Base-by-base conservation (phyloP, 371 early-diverging fungal species). In the Funneliformis caledonium region DNA sequence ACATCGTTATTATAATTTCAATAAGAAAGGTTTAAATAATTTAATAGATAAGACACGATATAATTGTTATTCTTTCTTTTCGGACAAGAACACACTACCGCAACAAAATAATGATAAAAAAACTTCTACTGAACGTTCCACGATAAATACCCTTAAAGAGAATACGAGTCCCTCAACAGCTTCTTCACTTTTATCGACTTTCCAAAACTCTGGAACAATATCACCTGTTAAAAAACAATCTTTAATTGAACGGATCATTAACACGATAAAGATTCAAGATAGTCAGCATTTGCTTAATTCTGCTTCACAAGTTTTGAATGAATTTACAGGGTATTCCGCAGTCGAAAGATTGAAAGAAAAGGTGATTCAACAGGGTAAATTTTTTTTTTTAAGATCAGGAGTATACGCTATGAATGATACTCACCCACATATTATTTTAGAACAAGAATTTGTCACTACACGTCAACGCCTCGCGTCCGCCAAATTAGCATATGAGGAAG, bases 271-370 rank as follows among this genome's bases (percentile, higher is more conserved):
- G 61, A 81, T 86, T 1, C 84, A 86, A 62, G 88, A 88, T 81
- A 87, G 89, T 3, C 85, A 85, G 73, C 88, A 88, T 68, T 88
- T 88, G 0, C 42, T 92, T 8, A 78, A 83, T 33, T 83, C 83
- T 78, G 84, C 89, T 0, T 84, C 91, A 31, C 85, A 85, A 31
- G 87, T 87, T 16, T 85, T 96, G 60, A 97, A 97, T 83, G 88
- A 88, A 70, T 82, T 93, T 19, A 97, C 98, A 14, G 97, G 97
- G 11, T 97, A 96, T 82, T 88, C 90, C 76, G 87, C 90, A 42
- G 93, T 97, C 59, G 93, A 93, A 69, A 82, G 87, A 3, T 87
- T 95, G 10, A 97, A 97, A 83, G 61, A 84, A 62, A 87, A 88
- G 61, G 97, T 97, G 1, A 86, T 90, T 8, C 85, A 88, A 10